A percentile compares a stretch with the other conserved stretches of the same genome.
phyloP scores from a whole-genome alignment of 345 rosid species.

The Limnanthes douglasii region DNA sequence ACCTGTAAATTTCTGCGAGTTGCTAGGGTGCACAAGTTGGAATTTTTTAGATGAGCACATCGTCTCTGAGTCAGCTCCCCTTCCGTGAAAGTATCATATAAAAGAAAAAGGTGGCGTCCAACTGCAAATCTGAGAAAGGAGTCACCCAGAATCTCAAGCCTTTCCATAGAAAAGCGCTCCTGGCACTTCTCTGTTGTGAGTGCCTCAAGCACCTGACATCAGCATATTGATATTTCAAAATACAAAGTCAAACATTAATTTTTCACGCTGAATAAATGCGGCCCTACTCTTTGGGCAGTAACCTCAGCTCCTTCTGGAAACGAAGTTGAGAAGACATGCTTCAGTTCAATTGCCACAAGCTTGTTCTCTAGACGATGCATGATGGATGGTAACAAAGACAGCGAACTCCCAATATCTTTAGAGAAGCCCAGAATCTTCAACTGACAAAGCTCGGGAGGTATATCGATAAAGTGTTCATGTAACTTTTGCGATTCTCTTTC shows the following conservation, averaged over 20 bases:
- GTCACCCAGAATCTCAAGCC: conserved; percentile 87
- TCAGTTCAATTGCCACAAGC: conserved; percentile 88
- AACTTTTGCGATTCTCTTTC: conserved; percentile 49
- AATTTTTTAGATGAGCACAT: conserved; percentile 62
- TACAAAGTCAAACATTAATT: conserved; percentile 5
- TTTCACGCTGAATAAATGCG: background rate
- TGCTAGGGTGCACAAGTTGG: conserved; percentile 57
- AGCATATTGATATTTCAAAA: conserved; percentile 8
- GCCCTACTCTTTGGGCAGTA: conserved; percentile 48
- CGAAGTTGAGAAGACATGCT: conserved; percentile 37
- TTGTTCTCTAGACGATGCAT: conserved; percentile 90
- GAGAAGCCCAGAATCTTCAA: conserved; percentile 79
- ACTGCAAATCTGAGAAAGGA: conserved; percentile 83
- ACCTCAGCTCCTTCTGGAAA: conserved; percentile 68
- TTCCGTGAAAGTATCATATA: conserved; percentile 60
- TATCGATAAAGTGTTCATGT: conserved; percentile 58
- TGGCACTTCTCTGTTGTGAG: conserved; percentile 94
- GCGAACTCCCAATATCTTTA: conserved; percentile 80
- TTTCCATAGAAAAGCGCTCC: conserved; percentile 89
- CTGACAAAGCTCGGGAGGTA: conserved; percentile 80
- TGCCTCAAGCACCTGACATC: conserved; percentile 65
- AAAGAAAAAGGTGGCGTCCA: conserved; percentile 66
- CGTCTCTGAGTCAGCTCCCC: conserved; percentile 74
- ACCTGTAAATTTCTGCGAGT: conserved; percentile 63
- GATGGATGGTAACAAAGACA: conserved; percentile 77